phyloP scores from a whole-genome alignment of 1,284 basidiomycete genomes.

The Lentinus polychrous region DNA sequence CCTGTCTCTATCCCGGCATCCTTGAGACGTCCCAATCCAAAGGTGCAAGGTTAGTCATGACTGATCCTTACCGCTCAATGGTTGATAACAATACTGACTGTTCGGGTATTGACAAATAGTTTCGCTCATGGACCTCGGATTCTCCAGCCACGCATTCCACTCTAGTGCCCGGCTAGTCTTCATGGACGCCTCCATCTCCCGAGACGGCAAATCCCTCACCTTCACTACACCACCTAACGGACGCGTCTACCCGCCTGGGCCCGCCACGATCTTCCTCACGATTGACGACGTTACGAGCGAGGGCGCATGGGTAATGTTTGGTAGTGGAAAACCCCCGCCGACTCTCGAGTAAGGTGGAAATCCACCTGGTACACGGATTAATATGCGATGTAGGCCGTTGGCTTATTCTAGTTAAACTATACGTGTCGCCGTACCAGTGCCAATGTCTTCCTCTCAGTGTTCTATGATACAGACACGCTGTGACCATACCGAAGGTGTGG shows the following conservation, averaged over 20 bases:
- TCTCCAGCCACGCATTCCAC: conserved; percentile 41
- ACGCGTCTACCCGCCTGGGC: conserved; percentile 45
- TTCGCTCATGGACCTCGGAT: conserved; percentile 23
- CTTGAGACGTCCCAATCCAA: conserved; percentile 18
- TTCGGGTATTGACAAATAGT: background rate
- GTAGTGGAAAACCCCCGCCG: conserved; percentile 27
- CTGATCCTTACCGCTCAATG: background rate
- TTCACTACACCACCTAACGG: conserved; percentile 38
- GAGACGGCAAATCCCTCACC: conserved; percentile 29
- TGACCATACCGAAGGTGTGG: too few species aligned
- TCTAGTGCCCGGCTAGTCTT: conserved; percentile 39
- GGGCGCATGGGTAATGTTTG: conserved; percentile 39
- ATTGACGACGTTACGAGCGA: conserved; percentile 42
- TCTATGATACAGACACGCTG: too few species aligned
- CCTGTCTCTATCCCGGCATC: conserved; percentile 26
- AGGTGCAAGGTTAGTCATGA: conserved; percentile 28
- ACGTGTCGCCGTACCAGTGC: too few species aligned
- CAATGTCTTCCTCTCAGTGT: too few species aligned
- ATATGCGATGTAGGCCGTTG: too few species aligned
- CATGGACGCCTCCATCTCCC: conserved; percentile 31
- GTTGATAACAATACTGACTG: background rate
- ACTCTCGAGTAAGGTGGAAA: too few species aligned
- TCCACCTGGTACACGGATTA: too few species aligned
- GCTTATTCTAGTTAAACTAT: too few species aligned
- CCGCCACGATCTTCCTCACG: conserved; percentile 37